Percentiles rank a stretch among this genome's conserved stretches.
Conservation (phyloP, 495 filamentous ascomycete genomes). For the Xylaria flabelliformis region DNA sequence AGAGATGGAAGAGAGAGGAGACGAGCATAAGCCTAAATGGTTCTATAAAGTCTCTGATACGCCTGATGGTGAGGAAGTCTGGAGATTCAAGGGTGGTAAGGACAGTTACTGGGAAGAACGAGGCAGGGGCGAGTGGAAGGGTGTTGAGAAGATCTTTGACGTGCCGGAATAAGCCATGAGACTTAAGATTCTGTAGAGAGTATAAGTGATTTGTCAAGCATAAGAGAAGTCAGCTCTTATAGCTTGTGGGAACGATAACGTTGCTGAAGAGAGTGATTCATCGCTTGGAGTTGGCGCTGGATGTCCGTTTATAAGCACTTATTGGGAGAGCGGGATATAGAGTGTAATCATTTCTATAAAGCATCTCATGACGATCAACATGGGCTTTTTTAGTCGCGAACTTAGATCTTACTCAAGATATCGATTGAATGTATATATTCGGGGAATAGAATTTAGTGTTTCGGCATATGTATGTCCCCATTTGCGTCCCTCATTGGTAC, state of each 20-base stretch:
- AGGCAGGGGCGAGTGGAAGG: constrained; percentile 69
- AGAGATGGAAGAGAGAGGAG: constrained; percentile 74
- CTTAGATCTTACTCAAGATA: neutral
- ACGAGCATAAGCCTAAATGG: constrained; percentile 78
- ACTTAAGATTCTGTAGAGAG: neutral
- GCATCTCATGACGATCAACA: neutral
- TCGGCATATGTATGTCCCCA: neutral
- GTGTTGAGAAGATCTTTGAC: constrained; percentile 73
- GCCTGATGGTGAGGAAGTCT: constrained; percentile 72
- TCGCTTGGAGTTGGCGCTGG: neutral
- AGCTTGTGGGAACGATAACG: neutral
- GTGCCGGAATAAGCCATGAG: constrained; percentile 19
- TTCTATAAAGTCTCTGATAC: constrained; percentile 69
- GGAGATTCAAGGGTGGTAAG: constrained; percentile 79
- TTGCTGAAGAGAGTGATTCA: neutral
- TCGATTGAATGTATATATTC: neutral
- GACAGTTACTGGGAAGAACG: constrained; percentile 95
- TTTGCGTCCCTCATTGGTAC: neutral
- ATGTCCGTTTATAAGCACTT: neutral
- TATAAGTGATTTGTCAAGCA: neutral
- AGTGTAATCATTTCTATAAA: neutral
- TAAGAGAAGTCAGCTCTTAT: neutral
- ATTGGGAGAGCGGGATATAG: constrained; percentile 6
- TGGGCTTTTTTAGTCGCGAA: neutral
- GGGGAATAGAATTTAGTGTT: neutral